These are phyloP conservation scores for Silene conica DNA, from an alignment of 148 eudicot species.

Conservation along the genomic window DNA sequence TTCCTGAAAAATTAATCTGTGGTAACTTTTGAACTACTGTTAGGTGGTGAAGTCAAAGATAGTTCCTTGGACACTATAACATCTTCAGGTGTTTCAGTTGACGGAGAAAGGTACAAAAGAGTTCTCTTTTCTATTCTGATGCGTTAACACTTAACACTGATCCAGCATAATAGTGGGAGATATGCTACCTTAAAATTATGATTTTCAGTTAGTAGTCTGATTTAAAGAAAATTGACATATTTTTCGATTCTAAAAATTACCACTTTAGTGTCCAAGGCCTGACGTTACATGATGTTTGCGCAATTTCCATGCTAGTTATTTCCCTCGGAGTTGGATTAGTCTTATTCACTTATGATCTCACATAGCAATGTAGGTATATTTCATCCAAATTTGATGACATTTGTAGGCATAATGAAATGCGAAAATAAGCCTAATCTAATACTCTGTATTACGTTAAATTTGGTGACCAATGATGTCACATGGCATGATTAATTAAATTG, in stretches of 20 bases:
- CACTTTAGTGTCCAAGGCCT: not conserved
- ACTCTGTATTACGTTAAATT: too few relatives aligned
- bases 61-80: conserved; percentile 47
- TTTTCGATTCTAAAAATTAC: not conserved
- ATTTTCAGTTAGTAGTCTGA: too few relatives aligned
- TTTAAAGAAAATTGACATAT: not conserved
- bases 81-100: conserved; percentile 46
- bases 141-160: not conserved
- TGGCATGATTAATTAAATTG: too few relatives aligned
- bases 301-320: not conserved
- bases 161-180: too few relatives aligned
- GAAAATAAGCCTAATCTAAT: too few relatives aligned
- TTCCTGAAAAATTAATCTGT: not conserved
- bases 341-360: too few relatives aligned
- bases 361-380: too few relatives aligned
- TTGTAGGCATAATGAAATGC: too few relatives aligned
- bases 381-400: too few relatives aligned
- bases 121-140: not conserved
- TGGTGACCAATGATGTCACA: too few relatives aligned
- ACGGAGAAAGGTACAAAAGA: conserved; percentile 53
- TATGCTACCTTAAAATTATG: not conserved
- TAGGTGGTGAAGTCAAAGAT: conserved; percentile 81
- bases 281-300: not conserved
- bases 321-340: not conserved
- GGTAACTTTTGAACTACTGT: conserved; percentile 12